Evolutionary conservation across 441 rosid species (phyloP).

Genomic region (Codiaeum variegatum): DNA sequence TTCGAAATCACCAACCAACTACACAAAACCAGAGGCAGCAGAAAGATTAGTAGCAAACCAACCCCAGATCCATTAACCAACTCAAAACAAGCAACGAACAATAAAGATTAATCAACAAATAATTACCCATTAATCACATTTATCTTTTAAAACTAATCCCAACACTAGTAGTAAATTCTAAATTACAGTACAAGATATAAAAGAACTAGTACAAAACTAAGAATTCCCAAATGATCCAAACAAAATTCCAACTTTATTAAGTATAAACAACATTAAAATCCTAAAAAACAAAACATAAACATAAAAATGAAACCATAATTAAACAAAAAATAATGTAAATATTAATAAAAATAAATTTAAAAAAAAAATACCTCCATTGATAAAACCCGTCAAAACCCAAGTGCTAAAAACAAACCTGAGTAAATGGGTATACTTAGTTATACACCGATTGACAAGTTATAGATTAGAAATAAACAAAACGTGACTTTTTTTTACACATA

Average conservation of each 20-base stretch:
- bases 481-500: conserved; percentile 19
- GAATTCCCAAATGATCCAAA: conserved; percentile 30
- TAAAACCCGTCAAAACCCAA: conserved; percentile 30
- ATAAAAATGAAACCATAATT: neutral
- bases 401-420: conserved; percentile 22
- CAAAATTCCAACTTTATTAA: conserved; percentile 15
- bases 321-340: neutral
- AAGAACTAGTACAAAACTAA: neutral
- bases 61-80: conserved; percentile 34
- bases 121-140: conserved; percentile 24
- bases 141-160: conserved; percentile 14
- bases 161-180: neutral
- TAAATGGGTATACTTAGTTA: conserved; percentile 31
- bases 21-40: conserved; percentile 4
- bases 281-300: conserved; percentile 3
- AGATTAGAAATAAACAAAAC: conserved; percentile 36
- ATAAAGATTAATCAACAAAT: neutral
- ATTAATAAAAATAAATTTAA: conserved; percentile 4
- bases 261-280: conserved; percentile 27
- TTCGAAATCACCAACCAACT: neutral
- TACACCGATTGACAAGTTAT: conserved; percentile 29
- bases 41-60: conserved; percentile 1
- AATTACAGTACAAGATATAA: neutral
- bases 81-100: conserved; percentile 16
- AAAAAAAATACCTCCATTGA: conserved; percentile 11